Evolutionary conservation across 2,329 filamentous ascomycete species (phyloP), one percentile per base, ranked within the genome.

Genomic region (Fusarium hainanense): DNA sequence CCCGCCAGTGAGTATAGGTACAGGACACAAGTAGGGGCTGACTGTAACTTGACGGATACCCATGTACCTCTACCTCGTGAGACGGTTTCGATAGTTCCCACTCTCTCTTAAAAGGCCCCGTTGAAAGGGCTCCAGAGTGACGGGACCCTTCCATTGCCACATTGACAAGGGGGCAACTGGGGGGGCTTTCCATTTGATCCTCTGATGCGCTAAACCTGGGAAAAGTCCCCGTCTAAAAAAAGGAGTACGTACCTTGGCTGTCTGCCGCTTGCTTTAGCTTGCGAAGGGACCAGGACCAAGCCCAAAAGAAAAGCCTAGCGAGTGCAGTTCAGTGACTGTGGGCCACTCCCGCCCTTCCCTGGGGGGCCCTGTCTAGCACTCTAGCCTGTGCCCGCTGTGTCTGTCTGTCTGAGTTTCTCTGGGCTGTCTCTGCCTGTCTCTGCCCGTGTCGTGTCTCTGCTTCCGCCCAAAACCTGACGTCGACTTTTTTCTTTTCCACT

Each of bases 401-500:
- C 28, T 14, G 18, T 37, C 8, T 51, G 20, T 51, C 10, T 41
- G 13, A 37, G 34, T 37, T 37, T 41, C 18, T 50, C n/a, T 48
- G 12, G 28, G 28, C 28, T 30, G 44, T 50, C 47, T 54, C 43
- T 48, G 42, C 54, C 21, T 4, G 21, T 21, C 3, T 60, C 28
- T 43, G 21, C 21, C 21, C 21, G 21, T 21, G 16, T 37, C 18
- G 34, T 66, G 55, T 61, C 66, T 42, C 43, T 70, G 41, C 48
- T 51, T 57, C 47, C 54, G 55, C 51, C 58, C 58, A 56, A 66
- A 58, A 49, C 65, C 57, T 71, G 68, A 71, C 69, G 68, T 71
- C 69, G 68, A 57, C 58, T 66, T 60, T 67, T 44, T 64, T 54
- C 63, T 69, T 61, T 68, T 41, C 67, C 58, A 60, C 68, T 68